Conservation (phyloP, 129 eudicot genomes). For the Lactuca saligna region DNA sequence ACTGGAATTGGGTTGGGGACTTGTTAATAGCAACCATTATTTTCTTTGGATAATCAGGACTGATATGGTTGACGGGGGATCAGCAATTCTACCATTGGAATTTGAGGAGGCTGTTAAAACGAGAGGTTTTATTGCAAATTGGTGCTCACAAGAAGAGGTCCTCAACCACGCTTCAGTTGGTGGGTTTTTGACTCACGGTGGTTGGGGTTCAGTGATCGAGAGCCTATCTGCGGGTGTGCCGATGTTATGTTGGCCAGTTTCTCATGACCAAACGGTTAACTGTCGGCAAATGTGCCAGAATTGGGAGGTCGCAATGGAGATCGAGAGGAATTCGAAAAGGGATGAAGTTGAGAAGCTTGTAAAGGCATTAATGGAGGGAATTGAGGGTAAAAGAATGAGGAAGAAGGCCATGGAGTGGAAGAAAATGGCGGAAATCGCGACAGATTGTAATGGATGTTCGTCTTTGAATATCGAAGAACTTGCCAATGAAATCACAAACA, state of each 20-base stretch:
- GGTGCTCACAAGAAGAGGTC: slow-evolving; percentile 36
- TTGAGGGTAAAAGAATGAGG: slow-evolving; percentile 18
- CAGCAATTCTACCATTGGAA: slow-evolving; percentile 21
- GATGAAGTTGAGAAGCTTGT: slow-evolving; percentile 35
- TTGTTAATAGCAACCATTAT: slow-evolving; percentile 28
- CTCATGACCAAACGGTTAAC: slow-evolving; percentile 12
- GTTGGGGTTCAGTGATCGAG: slow-evolving; percentile 32
- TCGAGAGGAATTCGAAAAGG: slow-evolving; percentile 19
- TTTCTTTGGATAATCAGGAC: slow-evolving; percentile 37
- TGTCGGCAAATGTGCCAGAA: slow-evolving; percentile 22
- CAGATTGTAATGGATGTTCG: slow-evolving; percentile 15
- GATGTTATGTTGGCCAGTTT: slow-evolving; percentile 30
- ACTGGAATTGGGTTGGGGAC: slow-evolving; percentile 36
- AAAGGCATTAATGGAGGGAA: slow-evolving; percentile 27
- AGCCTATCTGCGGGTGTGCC: slow-evolving; percentile 35
- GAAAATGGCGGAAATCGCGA: slow-evolving; percentile 17
- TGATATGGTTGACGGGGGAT: slow-evolving; percentile 29
- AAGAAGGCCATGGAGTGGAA: slow-evolving; percentile 24
- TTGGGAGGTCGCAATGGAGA: slow-evolving; percentile 30
- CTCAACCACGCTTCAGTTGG: slow-evolving; percentile 29
- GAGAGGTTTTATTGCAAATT: slow-evolving; percentile 26
- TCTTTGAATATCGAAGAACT: slow-evolving; percentile 16
- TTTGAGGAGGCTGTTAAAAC: not conserved
- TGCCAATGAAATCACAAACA: slow-evolving; percentile 6
- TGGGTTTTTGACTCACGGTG: slow-evolving; percentile 34